Percentiles rank a stretch among this genome's conserved stretches.
These are phyloP conservation scores for Kregervanrija pseudodelftensis DNA, from an alignment of 805 yeast genomes.

Conservation along the genomic window DNA sequence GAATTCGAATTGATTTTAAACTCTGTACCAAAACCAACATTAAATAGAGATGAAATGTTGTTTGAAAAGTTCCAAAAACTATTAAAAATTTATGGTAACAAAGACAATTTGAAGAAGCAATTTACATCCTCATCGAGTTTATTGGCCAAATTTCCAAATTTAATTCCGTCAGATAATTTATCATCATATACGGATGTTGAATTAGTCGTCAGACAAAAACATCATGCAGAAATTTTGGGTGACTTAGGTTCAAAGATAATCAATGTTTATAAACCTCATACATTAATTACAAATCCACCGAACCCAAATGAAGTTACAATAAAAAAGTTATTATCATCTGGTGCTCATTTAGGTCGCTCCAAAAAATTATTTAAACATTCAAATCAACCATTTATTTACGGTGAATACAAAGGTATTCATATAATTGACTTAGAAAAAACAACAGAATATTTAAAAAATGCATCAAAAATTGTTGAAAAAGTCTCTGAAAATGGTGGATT, in stretches of 20 bases:
- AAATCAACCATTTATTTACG: constrained; percentile 81
- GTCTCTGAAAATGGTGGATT: constrained; percentile 81
- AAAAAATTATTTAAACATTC: constrained; percentile 68
- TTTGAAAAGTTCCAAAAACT: constrained; percentile 21
- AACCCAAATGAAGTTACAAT: constrained; percentile 52
- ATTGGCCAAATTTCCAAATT: constrained; percentile 45
- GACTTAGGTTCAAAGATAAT: constrained; percentile 57
- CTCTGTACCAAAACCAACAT: constrained; percentile 21
- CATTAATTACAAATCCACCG: constrained; percentile 55
- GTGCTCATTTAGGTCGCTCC: constrained; percentile 94
- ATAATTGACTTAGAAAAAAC: constrained; percentile 88
- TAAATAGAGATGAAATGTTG: constrained; percentile 23
- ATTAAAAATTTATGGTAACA: constrained; percentile 20
- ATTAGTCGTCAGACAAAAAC: constrained; percentile 63
- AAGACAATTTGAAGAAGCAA: constrained; percentile 17
- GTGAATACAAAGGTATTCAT: constrained; percentile 85
- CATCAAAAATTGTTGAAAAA: constrained; percentile 78
- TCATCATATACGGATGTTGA: constrained; percentile 75
- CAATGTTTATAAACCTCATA: constrained; percentile 63
- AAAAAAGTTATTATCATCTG: constrained; percentile 76
- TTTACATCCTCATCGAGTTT: constrained; percentile 20
- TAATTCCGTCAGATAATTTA: constrained; percentile 51
- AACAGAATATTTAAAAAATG: constrained; percentile 63
- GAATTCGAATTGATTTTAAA: constrained; percentile 23
- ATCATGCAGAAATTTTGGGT: constrained; percentile 49